A percentile compares a stretch with the other conserved stretches of the same genome.
Conservation (phyloP, 1,284 basidiomycete genomes). For the Hemileia vastatrix region DNA sequence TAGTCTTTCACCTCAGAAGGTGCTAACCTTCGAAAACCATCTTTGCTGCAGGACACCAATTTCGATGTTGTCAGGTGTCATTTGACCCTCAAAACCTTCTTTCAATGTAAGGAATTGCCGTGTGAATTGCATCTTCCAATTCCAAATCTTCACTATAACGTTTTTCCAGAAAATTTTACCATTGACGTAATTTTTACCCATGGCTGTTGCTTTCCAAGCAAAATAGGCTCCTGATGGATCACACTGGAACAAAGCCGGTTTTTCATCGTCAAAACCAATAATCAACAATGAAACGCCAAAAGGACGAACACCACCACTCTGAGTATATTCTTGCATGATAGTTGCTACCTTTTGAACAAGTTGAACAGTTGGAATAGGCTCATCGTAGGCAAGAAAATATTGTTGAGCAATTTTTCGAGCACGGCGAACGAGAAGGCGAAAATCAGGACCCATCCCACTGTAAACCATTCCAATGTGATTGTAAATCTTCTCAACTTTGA, state of each 20-base stretch:
- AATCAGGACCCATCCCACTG: too few relatives aligned
- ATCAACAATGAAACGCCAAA: constrained; percentile 97
- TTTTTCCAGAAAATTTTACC: constrained; percentile 96
- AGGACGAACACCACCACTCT: constrained; percentile 95
- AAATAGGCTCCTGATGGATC: constrained; percentile 97
- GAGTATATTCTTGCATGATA: constrained; percentile 70
- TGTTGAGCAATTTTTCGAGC: too few relatives aligned
- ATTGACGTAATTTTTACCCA: constrained; percentile 96
- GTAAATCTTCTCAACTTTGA: too few relatives aligned
- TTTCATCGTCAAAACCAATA: constrained; percentile 92
- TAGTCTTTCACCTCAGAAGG: too few relatives aligned
- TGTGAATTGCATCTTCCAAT: constrained; percentile 80
- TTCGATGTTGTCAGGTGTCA: constrained; percentile 97
- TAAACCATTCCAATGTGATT: too few relatives aligned
- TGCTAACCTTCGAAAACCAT: too few relatives aligned
- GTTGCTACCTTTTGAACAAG: too few relatives aligned
- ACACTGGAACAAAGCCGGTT: constrained; percentile 82
- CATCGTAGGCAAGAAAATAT: too few relatives aligned
- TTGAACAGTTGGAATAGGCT: too few relatives aligned
- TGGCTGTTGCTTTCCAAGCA: constrained; percentile 98
- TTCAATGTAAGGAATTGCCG: too few relatives aligned
- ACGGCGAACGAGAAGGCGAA: too few relatives aligned
- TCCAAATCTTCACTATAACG: constrained; percentile 85
- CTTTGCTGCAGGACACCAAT: constrained; percentile 89
- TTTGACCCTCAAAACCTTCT: constrained; percentile 92